These are phyloP conservation scores for Moricandia moricandioides DNA, from an alignment of 345 rosid genomes.

Conservation along the genomic window DNA sequence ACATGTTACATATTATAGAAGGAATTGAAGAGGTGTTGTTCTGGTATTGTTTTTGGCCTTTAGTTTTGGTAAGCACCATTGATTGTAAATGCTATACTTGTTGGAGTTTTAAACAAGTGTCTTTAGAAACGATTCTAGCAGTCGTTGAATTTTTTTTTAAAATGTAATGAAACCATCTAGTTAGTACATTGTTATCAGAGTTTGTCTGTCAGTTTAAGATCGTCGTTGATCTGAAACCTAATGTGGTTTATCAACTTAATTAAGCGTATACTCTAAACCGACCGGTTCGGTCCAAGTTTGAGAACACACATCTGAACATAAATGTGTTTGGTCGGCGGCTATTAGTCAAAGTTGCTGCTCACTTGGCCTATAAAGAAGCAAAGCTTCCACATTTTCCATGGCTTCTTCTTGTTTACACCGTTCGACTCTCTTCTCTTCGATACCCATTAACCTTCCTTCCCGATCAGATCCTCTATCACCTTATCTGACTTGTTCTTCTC, in stretches of 20 bases:
- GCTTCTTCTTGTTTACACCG: conserved; percentile 32
- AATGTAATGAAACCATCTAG: too few relatives aligned
- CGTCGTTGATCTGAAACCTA: too few relatives aligned
- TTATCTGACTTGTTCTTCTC: neutral
- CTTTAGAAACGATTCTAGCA: neutral
- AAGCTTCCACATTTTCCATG: neutral
- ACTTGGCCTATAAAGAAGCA: conserved; percentile 4
- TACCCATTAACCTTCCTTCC: neutral
- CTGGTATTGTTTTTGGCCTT: neutral
- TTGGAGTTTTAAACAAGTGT: neutral
- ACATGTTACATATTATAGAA: conserved; percentile 20
- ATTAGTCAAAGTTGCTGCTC: conserved; percentile 18
- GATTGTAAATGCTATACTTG: neutral
- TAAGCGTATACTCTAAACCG: neutral
- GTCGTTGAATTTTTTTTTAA: too few relatives aligned
- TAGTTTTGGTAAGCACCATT: neutral
- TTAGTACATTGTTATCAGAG: too few relatives aligned
- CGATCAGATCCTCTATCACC: neutral
- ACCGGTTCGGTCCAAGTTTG: neutral
- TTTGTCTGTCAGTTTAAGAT: too few relatives aligned
- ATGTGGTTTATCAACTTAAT: too few relatives aligned
- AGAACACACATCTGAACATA: neutral
- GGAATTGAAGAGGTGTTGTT: neutral
- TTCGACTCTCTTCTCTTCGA: conserved; percentile 19
- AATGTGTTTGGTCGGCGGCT: conserved; percentile 16